Base-by-base conservation (phyloP, 164 flowering plant species). In the Hamamelis virginiana region DNA sequence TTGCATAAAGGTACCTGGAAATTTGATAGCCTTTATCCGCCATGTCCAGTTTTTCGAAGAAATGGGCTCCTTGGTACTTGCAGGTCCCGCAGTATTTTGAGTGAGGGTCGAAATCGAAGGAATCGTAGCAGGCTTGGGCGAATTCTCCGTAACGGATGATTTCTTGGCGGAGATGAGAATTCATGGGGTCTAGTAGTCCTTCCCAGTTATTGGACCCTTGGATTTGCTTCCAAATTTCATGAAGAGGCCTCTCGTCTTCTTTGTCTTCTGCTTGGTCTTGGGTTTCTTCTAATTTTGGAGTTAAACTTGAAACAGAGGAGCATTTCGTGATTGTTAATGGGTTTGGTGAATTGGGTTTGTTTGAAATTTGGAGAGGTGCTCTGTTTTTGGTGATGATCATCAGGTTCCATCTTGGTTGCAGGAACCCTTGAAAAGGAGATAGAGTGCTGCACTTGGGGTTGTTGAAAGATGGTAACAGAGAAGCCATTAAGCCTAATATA, bases 81-180 rank as follows among this genome's bases (percentile, higher is more conserved):
- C 94, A 86, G 4, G 83, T 83, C 5, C 94, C 92, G 56, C 92
- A 88, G 73, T 85, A 87, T 67, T 82, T 86, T 64, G 97, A 91
- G 74, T 75, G 82, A 43, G 89, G 90, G 62, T 91, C 88, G 65
- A 81, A 85, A 71, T 91, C 93, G 77, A 91, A 91, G n/a, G 91
- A 82, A 46, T 91, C 94, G 66, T 91, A 91, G 69, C 87, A 85
- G 13, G 93, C 83, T 53, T 89, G 94, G 0, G 94, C 87, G 15
- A 89, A 75, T 63, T 91, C 94, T 0, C 97, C 94, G 56, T 89
- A 87, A 0, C 89, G 86, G 67, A 91, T 84, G 23, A 91, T 80
- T 69, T 91, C 94, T 1, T 50, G 15, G 1, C 97, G 81, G 14
- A 91, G 88, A 43, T 76, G 75, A 0, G 83, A 61, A 59, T 88